Percentiles rank a stretch among this genome's conserved stretches.
These are phyloP conservation scores for Kodamaea neixiangensis DNA, from an alignment of 805 yeast genomes.

Conservation along the genomic window DNA sequence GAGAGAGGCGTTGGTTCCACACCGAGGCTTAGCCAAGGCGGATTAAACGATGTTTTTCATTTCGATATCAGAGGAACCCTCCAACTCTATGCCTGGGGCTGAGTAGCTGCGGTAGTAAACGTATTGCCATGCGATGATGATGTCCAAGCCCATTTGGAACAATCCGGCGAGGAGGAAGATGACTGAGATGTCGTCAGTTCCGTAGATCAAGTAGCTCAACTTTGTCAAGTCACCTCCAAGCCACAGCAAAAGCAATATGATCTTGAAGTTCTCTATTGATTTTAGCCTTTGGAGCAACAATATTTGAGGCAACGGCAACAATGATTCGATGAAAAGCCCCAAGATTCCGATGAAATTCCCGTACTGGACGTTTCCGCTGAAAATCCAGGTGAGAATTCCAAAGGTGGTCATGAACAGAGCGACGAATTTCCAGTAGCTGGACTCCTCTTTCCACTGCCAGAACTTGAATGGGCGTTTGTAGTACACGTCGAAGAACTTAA, in stretches of 20 bases:
- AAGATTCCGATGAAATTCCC: constrained; percentile 57
- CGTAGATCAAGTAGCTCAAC: constrained; percentile 70
- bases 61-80: constrained; percentile 1
- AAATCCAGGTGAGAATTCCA: constrained; percentile 40
- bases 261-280: constrained; percentile 76
- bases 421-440: constrained; percentile 64
- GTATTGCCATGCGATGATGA: constrained; percentile 72
- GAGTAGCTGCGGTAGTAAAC: constrained; percentile 51
- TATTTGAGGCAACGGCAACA: constrained; percentile 76
- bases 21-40: not conserved
- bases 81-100: not conserved
- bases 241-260: constrained; percentile 79
- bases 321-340: constrained; percentile 71
- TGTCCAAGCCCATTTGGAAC: constrained; percentile 75
- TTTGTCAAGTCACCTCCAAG: constrained; percentile 84
- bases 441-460: constrained; percentile 83
- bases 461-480: constrained; percentile 64
- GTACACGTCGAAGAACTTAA: constrained; percentile 70
- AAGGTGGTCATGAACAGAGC: constrained; percentile 44
- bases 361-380: constrained; percentile 38
- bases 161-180: constrained; percentile 70
- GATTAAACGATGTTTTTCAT: constrained; percentile 6
- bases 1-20: not conserved
- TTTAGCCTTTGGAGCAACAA: constrained; percentile 64
- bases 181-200: constrained; percentile 66